These are phyloP conservation scores for Colletotrichum siamense DNA, from an alignment of 2,329 filamentous ascomycete genomes.

Conservation along the genomic window DNA sequence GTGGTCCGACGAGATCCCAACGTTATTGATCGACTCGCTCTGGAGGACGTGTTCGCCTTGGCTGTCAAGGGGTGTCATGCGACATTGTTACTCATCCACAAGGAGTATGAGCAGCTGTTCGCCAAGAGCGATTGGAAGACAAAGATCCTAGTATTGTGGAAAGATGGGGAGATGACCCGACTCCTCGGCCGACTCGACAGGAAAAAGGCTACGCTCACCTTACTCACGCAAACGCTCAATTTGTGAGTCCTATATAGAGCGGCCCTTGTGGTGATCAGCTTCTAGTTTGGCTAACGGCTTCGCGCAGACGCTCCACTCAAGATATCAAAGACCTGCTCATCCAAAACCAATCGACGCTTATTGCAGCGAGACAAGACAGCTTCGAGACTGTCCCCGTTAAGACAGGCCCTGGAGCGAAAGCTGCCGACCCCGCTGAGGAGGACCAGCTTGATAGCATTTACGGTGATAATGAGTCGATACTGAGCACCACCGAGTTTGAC, in stretches of 20 bases:
- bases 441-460: neutral
- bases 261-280: too few relatives aligned
- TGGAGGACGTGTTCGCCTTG: constrained; percentile 11
- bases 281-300: neutral
- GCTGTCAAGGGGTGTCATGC: constrained; percentile 19
- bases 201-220: constrained; percentile 14
- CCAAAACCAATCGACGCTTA: neutral
- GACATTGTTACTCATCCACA: constrained; percentile 4
- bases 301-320: constrained; percentile 6
- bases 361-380: constrained; percentile 3
- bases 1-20: constrained; percentile 11
- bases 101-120: constrained; percentile 16
- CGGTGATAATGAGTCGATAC: constrained; percentile 10
- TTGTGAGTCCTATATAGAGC: neutral
- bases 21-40: neutral
- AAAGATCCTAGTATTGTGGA: constrained; percentile 4
- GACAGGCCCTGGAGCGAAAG: neutral
- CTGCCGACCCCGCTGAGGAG: neutral
- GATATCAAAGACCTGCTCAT: constrained; percentile 7
- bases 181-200: constrained; percentile 3
- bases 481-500: constrained; percentile 18
- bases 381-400: neutral
- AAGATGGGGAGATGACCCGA: constrained; percentile 13
- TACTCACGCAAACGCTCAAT: constrained; percentile 16
- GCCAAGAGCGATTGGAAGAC: constrained; percentile 5